A percentile compares a stretch with the other conserved stretches of the same genome.
These are phyloP conservation scores for Aureobasidium sp. DNA, from an alignment of 2,329 filamentous ascomycete genomes.

Conservation along the genomic window DNA sequence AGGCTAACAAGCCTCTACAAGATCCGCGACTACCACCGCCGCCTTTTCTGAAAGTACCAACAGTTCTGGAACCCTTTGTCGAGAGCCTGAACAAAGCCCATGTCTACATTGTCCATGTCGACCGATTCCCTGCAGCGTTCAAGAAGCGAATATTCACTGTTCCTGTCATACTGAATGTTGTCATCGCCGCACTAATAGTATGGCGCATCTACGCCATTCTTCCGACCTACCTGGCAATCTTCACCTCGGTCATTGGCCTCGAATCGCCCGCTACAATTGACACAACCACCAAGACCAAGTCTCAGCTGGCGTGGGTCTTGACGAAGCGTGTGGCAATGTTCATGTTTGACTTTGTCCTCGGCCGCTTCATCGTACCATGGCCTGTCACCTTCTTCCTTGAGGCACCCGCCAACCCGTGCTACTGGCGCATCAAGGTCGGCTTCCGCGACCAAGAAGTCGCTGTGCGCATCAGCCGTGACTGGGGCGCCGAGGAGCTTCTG, in stretches of 20 bases:
- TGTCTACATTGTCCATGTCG: slow-evolving; percentile 81
- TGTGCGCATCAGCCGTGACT: slow-evolving; percentile 67
- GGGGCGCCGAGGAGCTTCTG: slow-evolving; percentile 55
- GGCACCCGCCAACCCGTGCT: slow-evolving; percentile 55
- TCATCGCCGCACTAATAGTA: slow-evolving; percentile 56
- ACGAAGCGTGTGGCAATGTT: slow-evolving; percentile 57
- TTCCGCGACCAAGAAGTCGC: slow-evolving; percentile 77
- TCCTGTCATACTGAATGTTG: slow-evolving; percentile 67
- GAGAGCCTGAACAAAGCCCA: slow-evolving; percentile 57
- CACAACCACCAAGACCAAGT: slow-evolving; percentile 49
- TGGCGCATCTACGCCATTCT: slow-evolving; percentile 62
- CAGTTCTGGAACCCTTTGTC: slow-evolving; percentile 59
- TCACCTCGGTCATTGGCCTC: slow-evolving; percentile 58
- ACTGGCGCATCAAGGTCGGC: slow-evolving; percentile 67
- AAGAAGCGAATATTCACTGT: slow-evolving; percentile 80
- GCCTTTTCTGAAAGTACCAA: slow-evolving; percentile 62
- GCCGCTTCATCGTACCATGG: slow-evolving; percentile 40
- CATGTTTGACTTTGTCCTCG: slow-evolving; percentile 60
- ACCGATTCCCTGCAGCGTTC: slow-evolving; percentile 59
- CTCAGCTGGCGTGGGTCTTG: slow-evolving; percentile 51
- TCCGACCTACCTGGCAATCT: slow-evolving; percentile 65
- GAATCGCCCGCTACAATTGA: slow-evolving; percentile 61
- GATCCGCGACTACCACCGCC: slow-evolving; percentile 21
- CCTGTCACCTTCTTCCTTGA: slow-evolving; percentile 51
- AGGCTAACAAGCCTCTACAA: slow-evolving; percentile 8